These are phyloP conservation scores for Trapa incisa DNA, from an alignment of 345 rosid species.

Conservation along the genomic window DNA sequence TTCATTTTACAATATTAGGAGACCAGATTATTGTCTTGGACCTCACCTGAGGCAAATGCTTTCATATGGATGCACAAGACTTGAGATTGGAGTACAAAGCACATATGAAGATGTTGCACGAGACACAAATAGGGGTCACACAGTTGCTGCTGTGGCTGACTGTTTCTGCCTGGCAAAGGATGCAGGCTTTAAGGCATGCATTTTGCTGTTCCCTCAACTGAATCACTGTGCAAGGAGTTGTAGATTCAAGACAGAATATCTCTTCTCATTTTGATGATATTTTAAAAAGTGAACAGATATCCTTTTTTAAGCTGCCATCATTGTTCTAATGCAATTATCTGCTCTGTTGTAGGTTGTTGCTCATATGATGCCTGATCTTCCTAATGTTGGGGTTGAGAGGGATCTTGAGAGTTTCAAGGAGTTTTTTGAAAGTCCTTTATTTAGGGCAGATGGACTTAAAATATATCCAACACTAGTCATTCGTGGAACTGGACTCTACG, in stretches of 20 bases:
- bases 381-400: conserved; percentile 96
- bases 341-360: conserved; percentile 73
- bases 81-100: conserved; percentile 99
- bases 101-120: conserved; percentile 98
- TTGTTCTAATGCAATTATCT: background rate
- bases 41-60: conserved; percentile 98
- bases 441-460: conserved; percentile 97
- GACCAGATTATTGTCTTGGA: conserved; percentile 97
- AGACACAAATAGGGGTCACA: conserved; percentile 96
- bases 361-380: conserved; percentile 99
- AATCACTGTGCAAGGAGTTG: background rate
- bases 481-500: conserved; percentile 96
- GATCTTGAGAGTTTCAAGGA: conserved; percentile 90
- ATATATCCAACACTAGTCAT: conserved; percentile 97
- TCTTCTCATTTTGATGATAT: background rate
- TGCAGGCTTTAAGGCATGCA: conserved; percentile 90
- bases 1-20: conserved; percentile 34
- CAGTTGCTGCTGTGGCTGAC: conserved; percentile 97
- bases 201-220: background rate
- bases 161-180: conserved; percentile 96
- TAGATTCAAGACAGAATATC: background rate
- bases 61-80: conserved; percentile 83
- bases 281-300: background rate
- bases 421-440: conserved; percentile 90
- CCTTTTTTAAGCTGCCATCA: background rate